These are phyloP conservation scores for Globisporangium echinulatum DNA, from an alignment of 352 stramenopile genomes.

Conservation along the genomic window DNA sequence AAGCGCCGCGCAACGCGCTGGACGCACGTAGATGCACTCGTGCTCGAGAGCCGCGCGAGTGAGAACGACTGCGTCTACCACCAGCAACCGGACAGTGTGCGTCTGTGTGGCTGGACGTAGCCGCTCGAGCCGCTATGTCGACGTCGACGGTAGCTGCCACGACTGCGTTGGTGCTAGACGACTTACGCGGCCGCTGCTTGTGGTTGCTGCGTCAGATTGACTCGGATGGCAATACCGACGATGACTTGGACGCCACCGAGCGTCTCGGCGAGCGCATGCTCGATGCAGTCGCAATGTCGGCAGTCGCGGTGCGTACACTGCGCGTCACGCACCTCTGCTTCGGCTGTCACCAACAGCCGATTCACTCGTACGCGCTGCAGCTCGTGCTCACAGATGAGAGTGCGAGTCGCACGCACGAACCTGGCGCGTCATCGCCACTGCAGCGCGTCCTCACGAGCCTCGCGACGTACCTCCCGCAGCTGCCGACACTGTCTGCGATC, in stretches of 20 bases:
- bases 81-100: constrained; percentile 1
- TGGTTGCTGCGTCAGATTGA: background rate
- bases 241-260: constrained; percentile 3
- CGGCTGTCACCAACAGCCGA: background rate
- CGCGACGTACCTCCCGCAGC: background rate
- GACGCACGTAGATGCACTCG: constrained; percentile 6
- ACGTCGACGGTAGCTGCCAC: no score
- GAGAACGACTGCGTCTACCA: constrained; percentile 37
- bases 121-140: no score
- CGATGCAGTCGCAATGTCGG: constrained; percentile 23
- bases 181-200: background rate
- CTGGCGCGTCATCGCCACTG: background rate
- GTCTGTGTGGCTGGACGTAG: background rate
- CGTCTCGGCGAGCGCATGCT: constrained; percentile 14
- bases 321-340: no score
- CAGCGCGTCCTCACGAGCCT: constrained; percentile 6
- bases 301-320: constrained; percentile 13
- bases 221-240: constrained; percentile 6
- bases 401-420: background rate
- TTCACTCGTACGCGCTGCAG: background rate
- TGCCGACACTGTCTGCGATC: background rate
- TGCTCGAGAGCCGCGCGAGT: constrained; percentile 9
- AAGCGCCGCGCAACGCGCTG: constrained; percentile 16
- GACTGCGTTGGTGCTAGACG: background rate
- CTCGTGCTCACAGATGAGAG: background rate